Base-by-base conservation (phyloP, 2,329 filamentous ascomycete genomes). In the Stachybotrys chlorohalonatus region DNA sequence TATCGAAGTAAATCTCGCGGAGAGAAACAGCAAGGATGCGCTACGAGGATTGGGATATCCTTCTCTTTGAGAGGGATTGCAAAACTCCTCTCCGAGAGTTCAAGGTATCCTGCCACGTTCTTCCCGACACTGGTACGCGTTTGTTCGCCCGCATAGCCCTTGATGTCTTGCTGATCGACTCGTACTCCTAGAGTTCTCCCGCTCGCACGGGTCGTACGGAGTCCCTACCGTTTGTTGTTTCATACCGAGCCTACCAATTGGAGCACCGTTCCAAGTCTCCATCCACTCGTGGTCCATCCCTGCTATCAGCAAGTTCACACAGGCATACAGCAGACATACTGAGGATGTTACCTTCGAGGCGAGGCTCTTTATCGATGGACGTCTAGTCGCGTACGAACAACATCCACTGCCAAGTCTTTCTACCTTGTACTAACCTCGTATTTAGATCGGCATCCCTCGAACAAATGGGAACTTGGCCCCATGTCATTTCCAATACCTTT, bases 41-140 rank as follows among this genome's bases (percentile, higher is more conserved):
- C 56, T 95, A 87, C 76, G 82, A 90, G 62, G 84, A 90, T 64
- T 95, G 90, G 90, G 90, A 95, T 64, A 81, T 94, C 54, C 81
- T 95, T 48, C 76, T 95, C 57, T 95, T 95, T 67, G 86, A 89
- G 0, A 70, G 69, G 57, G 78, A 80, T 57, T 84, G 78, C 62
- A 85, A 83, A 62, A 67, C 87, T 11, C 90, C 90, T 1, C 70
- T 92, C 54, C 88, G 89, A 68, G 90, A 95, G 70, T 95, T 94
- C 77, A 86, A 84, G 65, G 89, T 89, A 7, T 78, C 82, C 57
- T 95, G 89, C 67, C 86, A 87, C 66, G 83, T 86, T 36, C 79
- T 85, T n/a, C 73, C 76, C 6, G 78, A 82, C 63, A 55, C 66
- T 51, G 75, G 76, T 76, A 60, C 57, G 69, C 45, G 5, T 6